These are phyloP conservation scores for Trametes cubensis DNA, from an alignment of 768 basidiomycete species.

Conservation along the genomic window DNA sequence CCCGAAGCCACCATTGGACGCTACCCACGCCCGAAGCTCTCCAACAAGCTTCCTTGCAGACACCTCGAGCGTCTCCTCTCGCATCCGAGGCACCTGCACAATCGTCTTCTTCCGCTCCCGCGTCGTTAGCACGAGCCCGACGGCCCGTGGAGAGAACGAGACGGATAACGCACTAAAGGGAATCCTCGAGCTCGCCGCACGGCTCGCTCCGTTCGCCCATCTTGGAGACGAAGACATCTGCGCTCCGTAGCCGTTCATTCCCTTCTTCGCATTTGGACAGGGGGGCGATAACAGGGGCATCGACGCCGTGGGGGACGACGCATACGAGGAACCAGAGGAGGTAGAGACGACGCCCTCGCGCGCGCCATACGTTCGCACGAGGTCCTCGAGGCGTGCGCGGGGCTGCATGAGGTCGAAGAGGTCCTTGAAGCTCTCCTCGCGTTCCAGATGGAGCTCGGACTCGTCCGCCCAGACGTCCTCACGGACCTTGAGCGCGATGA, in stretches of 20 bases:
- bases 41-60: conserved; percentile 55
- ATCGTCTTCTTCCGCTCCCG: conserved; percentile 52
- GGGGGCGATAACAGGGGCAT: conserved; percentile 8
- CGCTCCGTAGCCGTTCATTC: conserved; percentile 8
- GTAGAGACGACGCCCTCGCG: conserved; percentile 39
- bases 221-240: background rate
- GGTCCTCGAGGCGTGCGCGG: conserved; percentile 73
- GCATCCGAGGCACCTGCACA: conserved; percentile 51
- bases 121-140: conserved; percentile 40
- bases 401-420: conserved; percentile 80
- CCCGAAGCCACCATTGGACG: background rate
- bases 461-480: conserved; percentile 82
- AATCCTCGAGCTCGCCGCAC: conserved; percentile 23
- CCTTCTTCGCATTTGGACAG: conserved; percentile 9
- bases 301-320: background rate
- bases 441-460: conserved; percentile 70
- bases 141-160: conserved; percentile 44
- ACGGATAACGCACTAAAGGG: conserved; percentile 43
- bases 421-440: conserved; percentile 77
- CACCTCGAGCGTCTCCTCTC: conserved; percentile 59
- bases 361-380: conserved; percentile 51
- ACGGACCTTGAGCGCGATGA: conserved; percentile 77
- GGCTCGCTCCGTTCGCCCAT: background rate
- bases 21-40: conserved; percentile 50
- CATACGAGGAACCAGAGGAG: background rate